Base-by-base conservation (phyloP, 2,329 filamentous ascomycete species). In the Teratosphaeriaceae sp. region DNA sequence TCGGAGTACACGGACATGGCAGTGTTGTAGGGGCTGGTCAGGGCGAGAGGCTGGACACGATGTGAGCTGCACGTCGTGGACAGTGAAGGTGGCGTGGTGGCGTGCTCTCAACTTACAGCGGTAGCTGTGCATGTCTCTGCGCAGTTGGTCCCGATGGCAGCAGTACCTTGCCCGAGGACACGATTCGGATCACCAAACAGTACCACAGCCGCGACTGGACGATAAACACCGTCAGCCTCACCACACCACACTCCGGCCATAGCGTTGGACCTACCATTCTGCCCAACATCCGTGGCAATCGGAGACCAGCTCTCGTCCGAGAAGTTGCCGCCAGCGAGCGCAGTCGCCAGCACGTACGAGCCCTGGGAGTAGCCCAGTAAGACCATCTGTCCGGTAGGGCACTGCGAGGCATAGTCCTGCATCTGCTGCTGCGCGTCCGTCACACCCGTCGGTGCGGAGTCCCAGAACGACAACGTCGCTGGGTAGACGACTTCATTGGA, bases 401-500 rank as follows among this genome's bases (percentile, higher is more conserved):
- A 42, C 15, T 18, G 11, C 19, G 9, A 8, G 16, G 23, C 23
- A 20, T 42, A 42, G 23, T 42, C 40, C 13, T 42, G 30, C 30
- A 42, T n/a, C 22, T 42, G 40, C 40, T 42, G 40, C 33, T 42
- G 40, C 3, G 33, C 30, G 16, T 42, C 37, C 19, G 20, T 37
- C 21, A 27, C 40, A 15, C 40, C 40, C 12, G 31, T 40, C 9
- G 38, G 38, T n/a, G n/a, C n/a, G 13, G 33, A 40, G 27, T 40
- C 16, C 38, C 38, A 40, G 38, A 40, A 40, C 3, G 38, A 40
- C 13, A 40, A 24, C 23, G 31, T 23, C 9, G 40, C 40, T 13
- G 40, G 40, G 20, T 42, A 42, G 11, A 42, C 40, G 16, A 42
- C 40, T 29, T 42, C 40, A 20, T 42, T 42, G 13, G 40, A 42